Evolutionary conservation across 1,284 basidiomycete genomes (phyloP), one percentile per base, ranked within the genome.

Genomic region (Heliocybe sulcata): DNA sequence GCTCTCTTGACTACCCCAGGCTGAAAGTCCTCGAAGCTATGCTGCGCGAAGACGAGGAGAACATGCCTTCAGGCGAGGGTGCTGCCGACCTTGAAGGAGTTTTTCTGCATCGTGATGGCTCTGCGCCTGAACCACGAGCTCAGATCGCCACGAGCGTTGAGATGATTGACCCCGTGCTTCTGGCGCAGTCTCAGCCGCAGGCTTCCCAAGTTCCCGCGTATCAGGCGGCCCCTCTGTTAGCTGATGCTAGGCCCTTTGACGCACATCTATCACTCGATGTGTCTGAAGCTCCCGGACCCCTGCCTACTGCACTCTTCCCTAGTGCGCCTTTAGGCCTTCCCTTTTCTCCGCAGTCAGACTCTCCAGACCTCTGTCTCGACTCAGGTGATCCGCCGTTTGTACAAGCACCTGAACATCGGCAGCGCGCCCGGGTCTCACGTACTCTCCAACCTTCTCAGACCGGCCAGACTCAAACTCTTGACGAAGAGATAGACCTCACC

Each of bases 11-110:
- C 45, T 54, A 53, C 2, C 57, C 64, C 2, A 67, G 74, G 58
- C 65, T 84, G 10, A 65, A 61, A 50, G 75, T 72, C 2, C 67
- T 85, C 59, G 81, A 83, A 54, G 60, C 63, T 25, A 70, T 83
- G 22, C 60, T 82, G 52, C 69, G 73, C 27, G 67, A 72, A 45
- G 66, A 66, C 33, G 71, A 74, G 52, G 65, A 67, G 35, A 42
- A 42, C 38, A 31, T 31, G 29, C n/a, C n/a, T n/a, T n/a, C n/a
- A n/a, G n/a, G n/a, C n/a, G n/a, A n/a, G n/a, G n/a, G n/a, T n/a
- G 33, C 33, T 35, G 16, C 33, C 9, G 33, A 35, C 9, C 16
- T 35, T 16, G 33, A 35, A 35, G 33, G n/a, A n/a, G n/a, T n/a
- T n/a, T n/a, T 35, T 16, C 33, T 9, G 45, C n/a, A 47, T n/a